Evolutionary conservation across 805 yeast species (phyloP), one percentile per base, ranked within the genome.

Genomic region (Yamadazyma phyllophila): DNA sequence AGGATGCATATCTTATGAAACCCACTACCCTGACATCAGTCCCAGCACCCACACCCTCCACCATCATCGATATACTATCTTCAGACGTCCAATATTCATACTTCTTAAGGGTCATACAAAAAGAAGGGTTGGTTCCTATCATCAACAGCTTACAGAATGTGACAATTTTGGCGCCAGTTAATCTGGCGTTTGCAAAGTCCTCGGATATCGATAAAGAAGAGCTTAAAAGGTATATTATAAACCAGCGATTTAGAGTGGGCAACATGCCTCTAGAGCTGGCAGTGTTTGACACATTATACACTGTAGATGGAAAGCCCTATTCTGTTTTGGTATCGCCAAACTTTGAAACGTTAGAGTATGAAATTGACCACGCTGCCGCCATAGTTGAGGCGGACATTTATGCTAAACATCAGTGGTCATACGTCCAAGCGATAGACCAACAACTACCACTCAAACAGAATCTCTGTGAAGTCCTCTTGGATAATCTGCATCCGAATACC

Each of bases 151-250:
- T 84, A 48, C 65, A 67, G 17, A 83, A 86, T 59, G 78, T 83
- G 46, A 87, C 96, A 0, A 63, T 88, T n/a, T 59, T 85, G 34
- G 96, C 95, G 1, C 96, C 96, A 0, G 75, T 84, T 10, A 88
- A 88, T 59, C 81, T 83, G 52, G 96, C 96, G 1, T 87, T 85
- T 61, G 70, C 67, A 2, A 39, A 16, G 30, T 32, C 9, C 13
- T 30, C 30, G 4, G 39, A 30, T 14, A 16, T 32, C 4, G 29
- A 26, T 4, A 45, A 50, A 7, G 44, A 56, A 30, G 51, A 47
- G 37, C 39, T 58, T 26, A 29, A 60, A 30, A 57, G 71, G 7
- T 72, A 72, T 46, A 57, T 72, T 26, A 55, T 67, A 12, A 54
- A 57, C 51, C 73, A 64, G 48, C 54, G 50, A 33, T 59, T 72